These are phyloP conservation scores for Magnolia changhungtana DNA, from an alignment of 164 flowering plant genomes.

Conservation along the genomic window DNA sequence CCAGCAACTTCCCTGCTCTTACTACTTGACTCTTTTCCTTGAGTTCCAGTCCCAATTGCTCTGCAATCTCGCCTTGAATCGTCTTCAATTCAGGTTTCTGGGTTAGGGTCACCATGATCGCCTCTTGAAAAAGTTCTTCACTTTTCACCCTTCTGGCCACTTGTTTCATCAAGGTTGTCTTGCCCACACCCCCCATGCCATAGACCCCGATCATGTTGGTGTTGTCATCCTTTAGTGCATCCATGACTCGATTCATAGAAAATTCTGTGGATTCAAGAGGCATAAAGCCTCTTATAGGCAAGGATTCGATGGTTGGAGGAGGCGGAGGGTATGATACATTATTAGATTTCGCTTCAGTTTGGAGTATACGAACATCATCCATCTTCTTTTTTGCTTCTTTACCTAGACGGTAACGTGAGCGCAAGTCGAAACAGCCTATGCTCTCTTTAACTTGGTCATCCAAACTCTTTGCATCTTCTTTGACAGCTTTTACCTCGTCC, in stretches of 20 bases:
- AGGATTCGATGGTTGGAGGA: not conserved
- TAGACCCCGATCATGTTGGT: slow-evolving; percentile 8
- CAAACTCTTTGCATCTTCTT: not conserved
- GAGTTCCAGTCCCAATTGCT: not conserved
- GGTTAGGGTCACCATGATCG: slow-evolving; percentile 1
- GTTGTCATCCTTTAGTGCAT: slow-evolving; percentile 10
- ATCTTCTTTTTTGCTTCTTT: not conserved
- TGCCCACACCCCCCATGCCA: slow-evolving; percentile 5
- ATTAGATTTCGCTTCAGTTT: not conserved
- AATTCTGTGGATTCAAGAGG: not conserved
- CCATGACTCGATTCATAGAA: not conserved
- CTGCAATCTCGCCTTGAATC: slow-evolving; percentile 13
- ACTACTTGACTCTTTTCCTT: not conserved
- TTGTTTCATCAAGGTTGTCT: slow-evolving; percentile 9
- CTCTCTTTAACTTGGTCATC: not conserved
- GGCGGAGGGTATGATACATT: not conserved
- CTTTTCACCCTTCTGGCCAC: slow-evolving; percentile 4
- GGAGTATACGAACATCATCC: not conserved
- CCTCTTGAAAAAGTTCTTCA: slow-evolving; percentile 4
- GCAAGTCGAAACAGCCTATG: not conserved
- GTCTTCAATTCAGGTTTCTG: slow-evolving; percentile 1
- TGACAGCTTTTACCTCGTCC: not conserved
- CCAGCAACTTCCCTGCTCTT: slow-evolving; percentile 11
- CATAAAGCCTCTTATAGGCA: not conserved
- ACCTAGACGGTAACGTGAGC: not conserved